A percentile compares a stretch with the other conserved stretches of the same genome.
These are phyloP conservation scores for Cadophora gregata DNA, from an alignment of 2,329 filamentous ascomycete species.

Conservation along the genomic window DNA sequence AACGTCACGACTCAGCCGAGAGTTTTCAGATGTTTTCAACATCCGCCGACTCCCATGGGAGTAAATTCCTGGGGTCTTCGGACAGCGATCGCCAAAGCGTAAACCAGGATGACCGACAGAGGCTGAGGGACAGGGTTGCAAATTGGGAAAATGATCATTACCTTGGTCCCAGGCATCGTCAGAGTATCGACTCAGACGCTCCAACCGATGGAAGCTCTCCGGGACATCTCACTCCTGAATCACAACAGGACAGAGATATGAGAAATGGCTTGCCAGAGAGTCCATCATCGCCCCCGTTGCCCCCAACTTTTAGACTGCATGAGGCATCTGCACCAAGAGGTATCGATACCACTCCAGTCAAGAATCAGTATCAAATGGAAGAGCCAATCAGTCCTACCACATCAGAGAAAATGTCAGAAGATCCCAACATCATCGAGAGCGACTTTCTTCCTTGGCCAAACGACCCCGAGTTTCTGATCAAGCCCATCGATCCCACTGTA, in stretches of 20 bases:
- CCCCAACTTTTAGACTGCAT: slow-evolving; percentile 37
- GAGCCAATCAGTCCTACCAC: slow-evolving; percentile 23
- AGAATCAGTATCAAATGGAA: slow-evolving; percentile 19
- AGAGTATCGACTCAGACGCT: slow-evolving; percentile 37
- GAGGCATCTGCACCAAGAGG: slow-evolving; percentile 36
- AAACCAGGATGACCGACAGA: slow-evolving; percentile 23
- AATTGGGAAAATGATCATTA: slow-evolving; percentile 42
- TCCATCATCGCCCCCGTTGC: slow-evolving; percentile 32
- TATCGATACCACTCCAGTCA: slow-evolving; percentile 13
- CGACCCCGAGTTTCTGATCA: slow-evolving; percentile 61
- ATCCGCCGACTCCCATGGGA: slow-evolving; percentile 55
- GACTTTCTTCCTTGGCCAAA: slow-evolving; percentile 65
- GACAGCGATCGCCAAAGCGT: slow-evolving; percentile 40
- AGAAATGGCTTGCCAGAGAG: slow-evolving; percentile 22
- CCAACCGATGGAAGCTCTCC: slow-evolving; percentile 30
- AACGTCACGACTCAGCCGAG: slow-evolving; percentile 63
- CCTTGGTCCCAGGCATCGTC: slow-evolving; percentile 31
- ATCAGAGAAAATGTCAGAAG: slow-evolving; percentile 34
- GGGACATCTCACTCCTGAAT: slow-evolving; percentile 24
- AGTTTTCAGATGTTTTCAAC: slow-evolving; percentile 66
- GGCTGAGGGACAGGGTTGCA: slow-evolving; percentile 38
- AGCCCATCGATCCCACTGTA: slow-evolving; percentile 61
- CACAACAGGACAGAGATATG: slow-evolving; percentile 14
- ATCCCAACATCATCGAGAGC: slow-evolving; percentile 54
- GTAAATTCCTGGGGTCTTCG: slow-evolving; percentile 48